Percentiles rank a stretch among this genome's conserved stretches.
Evolutionary conservation across 2,329 filamentous ascomycete species (phyloP).

Genomic region (Trichoderma aggressivum): DNA sequence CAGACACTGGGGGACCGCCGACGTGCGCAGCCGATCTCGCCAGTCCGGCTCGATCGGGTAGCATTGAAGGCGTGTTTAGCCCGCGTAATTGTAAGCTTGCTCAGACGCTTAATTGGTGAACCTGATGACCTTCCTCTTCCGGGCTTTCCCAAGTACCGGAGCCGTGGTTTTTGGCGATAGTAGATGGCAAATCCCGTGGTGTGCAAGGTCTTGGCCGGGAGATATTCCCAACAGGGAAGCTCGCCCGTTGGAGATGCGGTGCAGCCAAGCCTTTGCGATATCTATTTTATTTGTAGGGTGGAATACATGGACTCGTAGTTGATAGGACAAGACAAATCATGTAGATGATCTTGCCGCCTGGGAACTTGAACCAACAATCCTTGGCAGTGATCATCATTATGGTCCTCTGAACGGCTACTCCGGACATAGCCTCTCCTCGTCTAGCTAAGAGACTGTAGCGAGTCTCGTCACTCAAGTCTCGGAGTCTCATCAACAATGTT

Average conservation of each 20-base stretch:
- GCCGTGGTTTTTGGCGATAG: background rate
- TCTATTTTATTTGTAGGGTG: background rate
- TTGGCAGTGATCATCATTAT: background rate
- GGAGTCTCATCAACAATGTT: background rate
- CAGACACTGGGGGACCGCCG: background rate
- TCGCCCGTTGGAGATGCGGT: background rate
- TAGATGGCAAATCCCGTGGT: background rate
- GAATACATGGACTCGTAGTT: background rate
- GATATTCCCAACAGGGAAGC: conserved; percentile 4
- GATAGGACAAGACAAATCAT: background rate
- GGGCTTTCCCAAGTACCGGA: background rate
- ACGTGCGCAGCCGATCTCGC: background rate
- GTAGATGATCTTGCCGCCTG: background rate
- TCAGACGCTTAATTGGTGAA: background rate
- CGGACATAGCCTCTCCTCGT: rapidly evolving
- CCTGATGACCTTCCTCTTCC: background rate
- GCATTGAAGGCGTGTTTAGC: background rate
- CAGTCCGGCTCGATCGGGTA: background rate
- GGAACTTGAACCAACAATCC: background rate
- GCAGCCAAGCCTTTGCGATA: background rate
- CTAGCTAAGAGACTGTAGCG: background rate
- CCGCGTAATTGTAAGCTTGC: background rate
- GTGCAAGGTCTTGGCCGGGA: background rate
- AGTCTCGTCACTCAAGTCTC: background rate
- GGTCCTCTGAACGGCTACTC: background rate